A percentile compares a stretch with the other conserved stretches of the same genome.
Conservation (phyloP, 176 grass and related monocot species). For the Avena insularis region DNA sequence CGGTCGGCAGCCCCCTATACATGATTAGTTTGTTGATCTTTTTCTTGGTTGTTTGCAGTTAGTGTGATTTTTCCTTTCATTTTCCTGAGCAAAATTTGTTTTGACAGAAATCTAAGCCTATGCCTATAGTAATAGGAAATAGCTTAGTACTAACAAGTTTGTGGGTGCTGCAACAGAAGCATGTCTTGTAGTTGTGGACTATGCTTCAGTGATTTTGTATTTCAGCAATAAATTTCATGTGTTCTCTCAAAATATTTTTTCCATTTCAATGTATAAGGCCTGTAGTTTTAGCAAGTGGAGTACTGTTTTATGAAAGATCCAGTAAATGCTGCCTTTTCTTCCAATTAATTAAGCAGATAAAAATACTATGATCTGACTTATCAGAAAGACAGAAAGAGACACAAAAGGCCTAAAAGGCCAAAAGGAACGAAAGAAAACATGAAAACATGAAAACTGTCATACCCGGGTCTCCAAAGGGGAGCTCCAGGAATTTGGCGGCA, state of each 20-base stretch:
- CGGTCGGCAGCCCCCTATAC: background rate
- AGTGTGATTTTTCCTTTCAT: background rate
- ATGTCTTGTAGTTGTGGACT: background rate
- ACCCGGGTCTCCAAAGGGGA: background rate
- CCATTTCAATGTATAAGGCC: background rate
- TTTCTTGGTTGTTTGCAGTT: background rate
- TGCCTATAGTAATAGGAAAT: constrained; percentile 24
- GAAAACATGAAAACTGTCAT: background rate
- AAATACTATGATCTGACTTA: background rate
- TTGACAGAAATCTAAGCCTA: background rate
- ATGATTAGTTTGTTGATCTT: constrained; percentile 19
- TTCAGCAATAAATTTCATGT: background rate
- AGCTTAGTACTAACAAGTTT: constrained; percentile 21
- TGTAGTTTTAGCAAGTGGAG: background rate
- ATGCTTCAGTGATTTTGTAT: background rate
- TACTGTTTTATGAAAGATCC: background rate
- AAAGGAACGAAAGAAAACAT: background rate
- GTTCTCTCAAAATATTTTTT: background rate
- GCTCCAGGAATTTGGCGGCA: too few species aligned
- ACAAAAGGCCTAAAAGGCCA: too few species aligned
- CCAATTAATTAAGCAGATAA: background rate
- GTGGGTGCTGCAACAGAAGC: constrained; percentile 13
- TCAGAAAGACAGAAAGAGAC: background rate
- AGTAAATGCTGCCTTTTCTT: background rate
- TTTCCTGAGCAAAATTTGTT: background rate